Conservation (phyloP, 768 basidiomycete species). For the Thelephora ganbajun region DNA sequence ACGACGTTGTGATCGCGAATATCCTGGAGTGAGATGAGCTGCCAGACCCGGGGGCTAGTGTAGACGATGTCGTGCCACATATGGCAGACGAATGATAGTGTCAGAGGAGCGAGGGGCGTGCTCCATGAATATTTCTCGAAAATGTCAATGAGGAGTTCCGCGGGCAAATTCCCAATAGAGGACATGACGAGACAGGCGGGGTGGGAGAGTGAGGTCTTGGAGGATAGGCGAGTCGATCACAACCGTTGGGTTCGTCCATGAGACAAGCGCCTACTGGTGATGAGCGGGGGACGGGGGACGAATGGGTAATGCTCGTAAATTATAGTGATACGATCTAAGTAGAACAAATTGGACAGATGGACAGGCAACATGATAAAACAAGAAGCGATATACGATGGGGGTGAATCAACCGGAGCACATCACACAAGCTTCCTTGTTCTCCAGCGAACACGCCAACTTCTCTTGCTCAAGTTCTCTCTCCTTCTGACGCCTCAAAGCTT, state of each 20-base stretch:
- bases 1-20: conserved; percentile 17
- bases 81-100: conserved; percentile 37
- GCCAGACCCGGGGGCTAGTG: conserved; percentile 48
- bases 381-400: too few species aligned
- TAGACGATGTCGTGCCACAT: conserved; percentile 44
- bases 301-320: too few species aligned
- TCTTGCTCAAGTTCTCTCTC: conserved; percentile 72
- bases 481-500: conserved; percentile 55
- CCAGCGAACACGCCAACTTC: conserved; percentile 69
- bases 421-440: conserved; percentile 89
- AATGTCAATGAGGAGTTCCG: conserved; percentile 50
- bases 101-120: conserved; percentile 30
- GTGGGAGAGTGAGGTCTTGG: too few species aligned
- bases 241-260: too few species aligned
- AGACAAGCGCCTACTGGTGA: too few species aligned
- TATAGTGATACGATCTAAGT: too few species aligned
- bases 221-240: too few species aligned
- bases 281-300: too few species aligned
- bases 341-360: too few species aligned
- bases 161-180: conserved; percentile 27
- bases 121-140: conserved; percentile 28
- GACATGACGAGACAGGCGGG: neutral
- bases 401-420: conserved; percentile 84
- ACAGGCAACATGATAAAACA: too few species aligned
- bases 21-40: conserved; percentile 33